Evolutionary conservation across 2,329 filamentous ascomycete species (phyloP).

Genomic region (Pseudopithomyces maydicus): DNA sequence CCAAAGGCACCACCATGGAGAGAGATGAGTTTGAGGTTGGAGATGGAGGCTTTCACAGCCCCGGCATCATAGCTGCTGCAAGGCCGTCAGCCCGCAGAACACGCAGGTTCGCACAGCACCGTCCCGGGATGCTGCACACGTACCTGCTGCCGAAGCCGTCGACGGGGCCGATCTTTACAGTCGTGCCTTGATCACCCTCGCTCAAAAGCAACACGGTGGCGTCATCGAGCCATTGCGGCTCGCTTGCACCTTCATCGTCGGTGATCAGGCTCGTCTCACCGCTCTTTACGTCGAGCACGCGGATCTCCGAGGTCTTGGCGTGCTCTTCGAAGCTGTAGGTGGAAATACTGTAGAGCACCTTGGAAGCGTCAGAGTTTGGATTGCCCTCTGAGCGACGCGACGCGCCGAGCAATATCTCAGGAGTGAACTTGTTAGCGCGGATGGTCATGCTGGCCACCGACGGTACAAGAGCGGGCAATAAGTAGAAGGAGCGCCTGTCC

Average conservation of each 20-base stretch:
- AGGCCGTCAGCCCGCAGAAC: slow-evolving; percentile 1
- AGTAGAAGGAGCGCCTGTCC: slow-evolving; percentile 4
- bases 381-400: slow-evolving; percentile 72
- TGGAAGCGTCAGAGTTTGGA: slow-evolving; percentile 70
- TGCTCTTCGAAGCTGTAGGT: slow-evolving; percentile 82
- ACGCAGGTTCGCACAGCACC: background rate
- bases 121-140: slow-evolving; percentile 2
- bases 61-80: slow-evolving; percentile 49
- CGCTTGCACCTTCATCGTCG: slow-evolving; percentile 67
- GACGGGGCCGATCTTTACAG: slow-evolving; percentile 40
- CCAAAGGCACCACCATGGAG: slow-evolving; percentile 45
- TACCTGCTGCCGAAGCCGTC: slow-evolving; percentile 41
- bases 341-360: slow-evolving; percentile 70
- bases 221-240: slow-evolving; percentile 78
- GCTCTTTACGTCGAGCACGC: slow-evolving; percentile 70
- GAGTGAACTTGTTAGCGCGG: slow-evolving; percentile 72
- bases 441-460: slow-evolving; percentile 64
- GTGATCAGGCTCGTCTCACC: slow-evolving; percentile 70
- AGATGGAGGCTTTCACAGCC: slow-evolving; percentile 52
- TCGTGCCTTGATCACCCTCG: slow-evolving; percentile 49
- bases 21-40: slow-evolving; percentile 54
- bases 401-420: slow-evolving; percentile 76
- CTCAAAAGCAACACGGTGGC: slow-evolving; percentile 65
- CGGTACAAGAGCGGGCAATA: background rate
- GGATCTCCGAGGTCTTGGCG: slow-evolving; percentile 69